A percentile compares a stretch with the other conserved stretches of the same genome.
phyloP scores from a whole-genome alignment of 495 filamentous ascomycete species.

The Tuber aestivum region DNA sequence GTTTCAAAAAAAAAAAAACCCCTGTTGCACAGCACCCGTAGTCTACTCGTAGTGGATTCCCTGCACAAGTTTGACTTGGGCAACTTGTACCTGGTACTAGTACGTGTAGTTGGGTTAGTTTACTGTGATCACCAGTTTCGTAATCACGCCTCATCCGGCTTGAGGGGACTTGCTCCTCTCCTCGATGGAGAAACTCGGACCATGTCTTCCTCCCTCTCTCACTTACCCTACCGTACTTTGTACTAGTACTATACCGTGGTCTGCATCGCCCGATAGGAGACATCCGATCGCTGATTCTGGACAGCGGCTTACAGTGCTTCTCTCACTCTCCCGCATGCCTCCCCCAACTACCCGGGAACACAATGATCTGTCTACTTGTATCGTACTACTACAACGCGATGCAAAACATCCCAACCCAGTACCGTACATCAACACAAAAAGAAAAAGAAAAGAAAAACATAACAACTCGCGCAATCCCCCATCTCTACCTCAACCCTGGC shows the following conservation, averaged over 20 bases:
- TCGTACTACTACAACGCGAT: not conserved
- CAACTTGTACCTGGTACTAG: no score
- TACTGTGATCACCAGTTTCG: not conserved
- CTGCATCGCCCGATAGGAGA: not conserved
- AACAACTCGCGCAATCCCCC: not conserved
- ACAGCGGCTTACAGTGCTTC: no score
- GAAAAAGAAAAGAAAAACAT: not conserved
- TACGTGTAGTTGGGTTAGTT: no score
- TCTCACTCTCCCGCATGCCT: no score
- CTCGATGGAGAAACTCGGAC: not conserved
- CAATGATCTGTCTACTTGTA: no score
- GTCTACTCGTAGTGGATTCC: no score
- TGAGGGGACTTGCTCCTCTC: not conserved
- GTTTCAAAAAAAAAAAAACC: no score
- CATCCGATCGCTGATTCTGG: not conserved
- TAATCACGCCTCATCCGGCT: not conserved
- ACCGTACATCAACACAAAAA: not conserved
- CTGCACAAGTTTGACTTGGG: no score
- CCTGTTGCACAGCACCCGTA: no score
- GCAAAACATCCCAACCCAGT: not conserved
- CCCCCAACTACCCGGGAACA: no score
- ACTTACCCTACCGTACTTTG: not conserved
- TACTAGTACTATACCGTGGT: not conserved
- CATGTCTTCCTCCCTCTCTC: not conserved
- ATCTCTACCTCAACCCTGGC: conserved; percentile 17